Base-by-base conservation (phyloP, 1,284 basidiomycete species). In the Moesziomyces globuligerus region DNA sequence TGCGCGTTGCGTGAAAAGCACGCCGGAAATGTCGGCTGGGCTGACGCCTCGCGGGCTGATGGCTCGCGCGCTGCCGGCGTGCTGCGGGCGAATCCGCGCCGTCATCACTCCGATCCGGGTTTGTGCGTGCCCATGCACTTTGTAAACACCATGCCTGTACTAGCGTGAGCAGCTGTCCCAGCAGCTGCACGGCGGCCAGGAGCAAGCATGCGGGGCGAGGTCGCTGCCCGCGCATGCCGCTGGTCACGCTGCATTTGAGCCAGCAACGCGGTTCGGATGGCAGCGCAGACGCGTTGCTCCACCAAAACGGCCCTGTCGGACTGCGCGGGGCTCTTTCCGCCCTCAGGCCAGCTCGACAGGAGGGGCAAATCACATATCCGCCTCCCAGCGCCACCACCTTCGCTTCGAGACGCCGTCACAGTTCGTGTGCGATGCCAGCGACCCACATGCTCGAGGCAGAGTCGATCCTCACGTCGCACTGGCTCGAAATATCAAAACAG, bases 201-300 rank as follows among this genome's bases (percentile, higher is more conserved):
- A 72, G 29, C 23, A 45, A 13, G 50, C 32, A 11, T 52, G 53
- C 3, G 67, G 66, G n/a, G n/a, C n/a, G n/a, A 77, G 36, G 48
- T 79, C 2, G 61, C 69, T 4, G n/a, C n/a, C n/a, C n/a, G n/a
- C n/a, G n/a, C n/a, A n/a, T 79, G 0, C 59, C 76, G 3, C 58
- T 79, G 17, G 49, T 79, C 13, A 74, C 78, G 1, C 56, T 79
- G 7, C 76, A 76, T 0, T 48, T 79, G 5, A 76, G 78, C 6
- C 76, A 76, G 47, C 75, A 59, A 24, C 54, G 78, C 8, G 72
- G 73, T n/a, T 64, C 71, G 49, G 74, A 79, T 42, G 76, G 74
- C 4, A 34, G 47, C 0, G 73, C 74, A n/a, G 32, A 34, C 32
- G 32, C 32, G 32, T 34, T 17, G 32, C 15, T 17, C 17, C 32